Evolutionary conservation across 1,139 yeast genomes (phyloP).

Genomic region (Suhomyces anneliseae): DNA sequence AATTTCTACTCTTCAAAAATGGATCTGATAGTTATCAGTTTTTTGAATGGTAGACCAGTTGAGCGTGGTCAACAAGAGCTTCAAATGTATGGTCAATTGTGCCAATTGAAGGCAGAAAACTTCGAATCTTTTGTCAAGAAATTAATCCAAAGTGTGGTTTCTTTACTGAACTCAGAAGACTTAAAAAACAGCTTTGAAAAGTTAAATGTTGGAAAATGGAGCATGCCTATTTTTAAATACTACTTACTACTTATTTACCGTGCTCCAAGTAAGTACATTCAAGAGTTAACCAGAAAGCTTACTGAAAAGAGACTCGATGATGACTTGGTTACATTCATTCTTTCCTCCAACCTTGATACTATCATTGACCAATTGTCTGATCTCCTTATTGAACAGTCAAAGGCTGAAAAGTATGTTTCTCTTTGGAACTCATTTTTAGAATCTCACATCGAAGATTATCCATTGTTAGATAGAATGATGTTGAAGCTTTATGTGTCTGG

Average conservation of each 20-base stretch:
- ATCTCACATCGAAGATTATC: constrained; percentile 9
- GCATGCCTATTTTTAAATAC: constrained; percentile 29
- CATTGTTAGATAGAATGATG: constrained; percentile 22
- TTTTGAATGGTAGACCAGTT: constrained; percentile 19
- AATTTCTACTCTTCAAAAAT: constrained; percentile 12
- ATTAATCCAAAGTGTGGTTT: constrained; percentile 36
- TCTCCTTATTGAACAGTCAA: constrained; percentile 5
- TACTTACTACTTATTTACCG: constrained; percentile 33
- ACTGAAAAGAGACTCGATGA: constrained; percentile 20
- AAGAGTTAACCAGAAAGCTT: constrained; percentile 21
- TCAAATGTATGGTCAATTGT: constrained; percentile 25
- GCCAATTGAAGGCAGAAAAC: constrained; percentile 21
- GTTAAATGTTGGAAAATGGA: constrained; percentile 32
- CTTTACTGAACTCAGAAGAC: constrained; percentile 26
- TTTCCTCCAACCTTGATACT: constrained; percentile 21
- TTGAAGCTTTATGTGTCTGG: constrained; percentile 9
- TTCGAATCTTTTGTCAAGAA: constrained; percentile 33
- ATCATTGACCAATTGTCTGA: constrained; percentile 22
- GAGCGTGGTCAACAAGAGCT: constrained; percentile 24
- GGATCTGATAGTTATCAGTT: constrained; percentile 17
- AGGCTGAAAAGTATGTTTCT: constrained; percentile 15
- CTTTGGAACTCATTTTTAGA: constrained; percentile 25
- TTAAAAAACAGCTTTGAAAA: constrained; percentile 22
- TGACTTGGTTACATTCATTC: constrained; percentile 22
- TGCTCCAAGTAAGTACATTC: constrained; percentile 35